Conservation (phyloP, 1,284 basidiomycete genomes). For the Spongispora temasekensis region DNA sequence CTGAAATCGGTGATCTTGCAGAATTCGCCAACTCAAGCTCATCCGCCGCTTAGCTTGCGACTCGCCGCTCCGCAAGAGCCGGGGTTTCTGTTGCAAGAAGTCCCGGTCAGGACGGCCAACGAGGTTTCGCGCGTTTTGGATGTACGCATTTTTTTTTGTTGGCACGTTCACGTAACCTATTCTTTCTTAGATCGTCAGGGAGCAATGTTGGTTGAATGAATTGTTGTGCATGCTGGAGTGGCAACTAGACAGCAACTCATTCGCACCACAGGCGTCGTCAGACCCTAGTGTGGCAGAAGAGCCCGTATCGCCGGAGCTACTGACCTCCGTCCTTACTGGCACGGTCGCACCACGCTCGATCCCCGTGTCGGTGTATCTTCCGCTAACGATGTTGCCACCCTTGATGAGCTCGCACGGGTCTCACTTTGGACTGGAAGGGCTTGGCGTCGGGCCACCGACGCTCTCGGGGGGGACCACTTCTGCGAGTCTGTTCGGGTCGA, state of each 20-base stretch:
- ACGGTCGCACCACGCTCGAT: slow-evolving; percentile 32
- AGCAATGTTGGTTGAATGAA: slow-evolving; percentile 80
- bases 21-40: slow-evolving; percentile 60
- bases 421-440: slow-evolving; percentile 31
- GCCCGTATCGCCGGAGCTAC: slow-evolving; percentile 21
- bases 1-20: slow-evolving; percentile 27
- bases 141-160: slow-evolving; percentile 37
- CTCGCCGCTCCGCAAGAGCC: slow-evolving; percentile 67
- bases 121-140: slow-evolving; percentile 74
- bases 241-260: slow-evolving; percentile 43
- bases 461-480: slow-evolving; percentile 26
- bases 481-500: slow-evolving; percentile 35
- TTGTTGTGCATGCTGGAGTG: slow-evolving; percentile 57
- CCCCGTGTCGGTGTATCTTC: slow-evolving; percentile 36
- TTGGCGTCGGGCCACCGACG: slow-evolving; percentile 28
- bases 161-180: slow-evolving; percentile 3
- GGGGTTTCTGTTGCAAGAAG: slow-evolving; percentile 66
- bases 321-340: slow-evolving; percentile 34
- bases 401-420: slow-evolving; percentile 19
- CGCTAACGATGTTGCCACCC: slow-evolving; percentile 26
- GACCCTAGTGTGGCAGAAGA: slow-evolving; percentile 43
- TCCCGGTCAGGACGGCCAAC: slow-evolving; percentile 68
- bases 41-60: slow-evolving; percentile 69
- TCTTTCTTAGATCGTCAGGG: slow-evolving; percentile 60
- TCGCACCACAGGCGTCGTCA: slow-evolving; percentile 8